Evolutionary conservation across 2,329 filamentous ascomycete species (phyloP).

Genomic region (Ceratocystis variospora): DNA sequence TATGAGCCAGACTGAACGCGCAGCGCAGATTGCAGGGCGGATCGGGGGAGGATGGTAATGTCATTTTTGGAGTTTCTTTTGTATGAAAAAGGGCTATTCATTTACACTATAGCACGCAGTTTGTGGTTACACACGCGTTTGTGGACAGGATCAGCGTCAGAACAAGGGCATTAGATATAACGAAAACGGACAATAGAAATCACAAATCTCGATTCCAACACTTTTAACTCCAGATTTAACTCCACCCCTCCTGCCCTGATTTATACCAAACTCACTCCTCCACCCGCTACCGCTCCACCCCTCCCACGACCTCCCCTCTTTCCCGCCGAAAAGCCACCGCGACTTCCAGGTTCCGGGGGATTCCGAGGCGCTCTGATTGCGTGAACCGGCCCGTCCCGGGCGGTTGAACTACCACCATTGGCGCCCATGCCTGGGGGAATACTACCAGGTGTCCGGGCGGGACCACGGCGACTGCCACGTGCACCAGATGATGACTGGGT

Average conservation of each 20-base stretch:
- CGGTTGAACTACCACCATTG: constrained; percentile 33
- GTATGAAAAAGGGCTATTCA: too few relatives aligned
- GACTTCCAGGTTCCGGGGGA: constrained; percentile 55
- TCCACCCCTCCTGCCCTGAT: background rate
- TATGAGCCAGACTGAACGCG: constrained; percentile 58
- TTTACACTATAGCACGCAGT: background rate
- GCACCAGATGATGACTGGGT: background rate
- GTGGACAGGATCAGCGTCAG: background rate
- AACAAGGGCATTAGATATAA: background rate
- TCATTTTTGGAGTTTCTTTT: background rate
- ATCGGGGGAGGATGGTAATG: constrained; percentile 82
- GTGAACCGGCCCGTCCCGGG: constrained; percentile 51
- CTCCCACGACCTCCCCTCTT: background rate
- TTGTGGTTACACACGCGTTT: background rate
- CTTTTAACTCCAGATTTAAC: background rate
- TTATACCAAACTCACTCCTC: constrained; percentile 12
- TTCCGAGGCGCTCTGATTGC: constrained; percentile 62
- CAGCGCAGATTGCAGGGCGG: constrained; percentile 78
- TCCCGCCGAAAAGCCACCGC: constrained; percentile 53
- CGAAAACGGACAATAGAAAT: background rate
- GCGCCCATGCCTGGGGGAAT: constrained; percentile 21
- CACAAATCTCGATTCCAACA: background rate
- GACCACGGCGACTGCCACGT: background rate
- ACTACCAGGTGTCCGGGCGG: background rate
- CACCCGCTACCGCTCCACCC: background rate